Percentiles rank a stretch among this genome's conserved stretches.
These are phyloP conservation scores for Mytilinidion resinicola DNA, from an alignment of 495 filamentous ascomycete species.

Conservation along the genomic window DNA sequence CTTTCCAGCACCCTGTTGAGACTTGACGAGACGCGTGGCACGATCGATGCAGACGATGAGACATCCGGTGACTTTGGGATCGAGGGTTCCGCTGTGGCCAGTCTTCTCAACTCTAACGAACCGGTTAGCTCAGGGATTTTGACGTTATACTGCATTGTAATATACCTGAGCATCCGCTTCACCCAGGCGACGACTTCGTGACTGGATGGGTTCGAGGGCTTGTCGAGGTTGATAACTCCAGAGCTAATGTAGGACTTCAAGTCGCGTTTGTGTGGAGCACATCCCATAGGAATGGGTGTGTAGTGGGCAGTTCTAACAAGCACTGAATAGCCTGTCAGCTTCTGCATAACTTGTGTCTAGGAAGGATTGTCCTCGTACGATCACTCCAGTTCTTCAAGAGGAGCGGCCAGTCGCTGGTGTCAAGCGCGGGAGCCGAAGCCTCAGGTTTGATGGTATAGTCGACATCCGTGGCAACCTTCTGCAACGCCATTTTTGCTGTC, in stretches of 20 bases:
- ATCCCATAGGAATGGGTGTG: conserved; percentile 87
- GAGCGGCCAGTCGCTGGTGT: conserved; percentile 79
- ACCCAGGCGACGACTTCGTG: conserved; percentile 99
- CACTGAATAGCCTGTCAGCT: conserved; percentile 44
- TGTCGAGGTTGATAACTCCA: conserved; percentile 97
- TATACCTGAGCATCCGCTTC: conserved; percentile 84
- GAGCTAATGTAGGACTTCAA: conserved; percentile 92
- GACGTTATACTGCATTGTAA: neutral
- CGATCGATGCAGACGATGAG: conserved; percentile 51
- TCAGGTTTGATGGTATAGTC: conserved; percentile 87
- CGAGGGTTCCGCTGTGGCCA: conserved; percentile 93
- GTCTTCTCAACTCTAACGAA: conserved; percentile 79
- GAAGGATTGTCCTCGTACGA: conserved; percentile 43
- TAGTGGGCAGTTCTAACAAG: conserved; percentile 86
- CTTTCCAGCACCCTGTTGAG: conserved; percentile 95
- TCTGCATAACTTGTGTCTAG: neutral
- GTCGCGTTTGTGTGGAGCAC: conserved; percentile 78
- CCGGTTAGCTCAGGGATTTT: neutral
- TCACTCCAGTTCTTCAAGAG: conserved; percentile 89
- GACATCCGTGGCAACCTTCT: conserved; percentile 53
- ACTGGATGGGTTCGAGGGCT: conserved; percentile 93
- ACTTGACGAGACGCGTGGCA: conserved; percentile 94
- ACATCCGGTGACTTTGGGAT: conserved; percentile 91
- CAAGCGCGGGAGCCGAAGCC: conserved; percentile 58
- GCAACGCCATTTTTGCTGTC: conserved; percentile 50